These are phyloP conservation scores for Populus nigra DNA, from an alignment of 345 rosid genomes.

Conservation along the genomic window DNA sequence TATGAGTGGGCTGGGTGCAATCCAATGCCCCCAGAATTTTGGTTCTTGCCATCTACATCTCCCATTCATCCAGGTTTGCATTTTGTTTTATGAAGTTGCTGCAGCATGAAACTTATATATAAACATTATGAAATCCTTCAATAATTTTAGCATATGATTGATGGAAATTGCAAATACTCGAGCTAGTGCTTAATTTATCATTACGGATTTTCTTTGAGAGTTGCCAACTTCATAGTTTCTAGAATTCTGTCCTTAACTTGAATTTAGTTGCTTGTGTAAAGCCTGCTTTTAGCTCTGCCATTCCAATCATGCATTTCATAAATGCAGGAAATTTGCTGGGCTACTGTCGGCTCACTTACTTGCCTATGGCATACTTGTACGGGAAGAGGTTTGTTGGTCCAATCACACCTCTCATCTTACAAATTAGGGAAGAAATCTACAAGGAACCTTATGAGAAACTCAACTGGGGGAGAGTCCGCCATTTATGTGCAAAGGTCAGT, in stretches of 20 bases:
- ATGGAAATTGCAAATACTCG: no score
- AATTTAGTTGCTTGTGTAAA: no score
- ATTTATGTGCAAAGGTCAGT: conserved; percentile 20
- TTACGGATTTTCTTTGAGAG: no score
- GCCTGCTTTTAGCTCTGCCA: no score
- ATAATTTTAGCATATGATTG: no score
- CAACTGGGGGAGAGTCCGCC: conserved; percentile 19
- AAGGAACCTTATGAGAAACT: conserved; percentile 16
- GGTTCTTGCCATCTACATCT: conserved; percentile 12
- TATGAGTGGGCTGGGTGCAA: conserved; percentile 27
- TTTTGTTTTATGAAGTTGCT: background rate
- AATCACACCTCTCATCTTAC: conserved; percentile 21
- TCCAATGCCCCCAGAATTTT: conserved; percentile 28
- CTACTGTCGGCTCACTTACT: conserved; percentile 11
- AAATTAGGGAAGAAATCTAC: conserved; percentile 18
- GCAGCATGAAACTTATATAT: no score
- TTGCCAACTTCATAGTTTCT: no score
- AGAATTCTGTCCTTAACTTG: no score
- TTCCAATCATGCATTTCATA: background rate
- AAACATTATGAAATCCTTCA: no score
- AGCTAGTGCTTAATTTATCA: no score
- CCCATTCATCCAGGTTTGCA: conserved; percentile 20
- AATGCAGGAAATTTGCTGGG: conserved; percentile 10
- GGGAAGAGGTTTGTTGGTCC: conserved; percentile 26
- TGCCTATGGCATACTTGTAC: conserved; percentile 25